Conservation (phyloP, 352 stramenopile genomes). For the Pythium periplocum region DNA sequence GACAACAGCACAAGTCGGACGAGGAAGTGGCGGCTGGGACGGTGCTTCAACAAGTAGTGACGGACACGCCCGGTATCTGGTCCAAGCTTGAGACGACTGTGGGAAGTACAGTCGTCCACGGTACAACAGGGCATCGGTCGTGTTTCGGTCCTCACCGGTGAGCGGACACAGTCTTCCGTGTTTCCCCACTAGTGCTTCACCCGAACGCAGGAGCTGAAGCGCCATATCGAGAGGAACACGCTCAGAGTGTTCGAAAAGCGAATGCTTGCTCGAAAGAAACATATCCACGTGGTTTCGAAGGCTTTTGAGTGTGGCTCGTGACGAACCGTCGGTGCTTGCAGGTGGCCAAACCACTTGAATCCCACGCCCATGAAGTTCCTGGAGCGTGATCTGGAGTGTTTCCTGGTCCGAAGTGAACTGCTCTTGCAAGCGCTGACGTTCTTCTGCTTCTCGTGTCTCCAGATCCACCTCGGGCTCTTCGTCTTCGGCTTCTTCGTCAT, state of each 20-base stretch:
- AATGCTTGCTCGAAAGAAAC: slow-evolving; percentile 29
- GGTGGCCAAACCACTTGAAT: slow-evolving; percentile 14
- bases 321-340: no score
- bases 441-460: slow-evolving; percentile 33
- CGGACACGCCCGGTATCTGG: slow-evolving; percentile 16
- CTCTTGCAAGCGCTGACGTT: slow-evolving; percentile 34
- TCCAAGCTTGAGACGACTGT: slow-evolving; percentile 11
- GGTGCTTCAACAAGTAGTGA: slow-evolving; percentile 1
- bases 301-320: slow-evolving; percentile 17
- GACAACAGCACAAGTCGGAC: slow-evolving; percentile 30
- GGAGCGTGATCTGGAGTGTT: slow-evolving; percentile 25
- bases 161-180: slow-evolving; percentile 41
- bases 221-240: slow-evolving; percentile 17
- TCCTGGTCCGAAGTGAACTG: slow-evolving; percentile 41
- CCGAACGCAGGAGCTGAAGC: slow-evolving; percentile 23
- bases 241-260: slow-evolving; percentile 44
- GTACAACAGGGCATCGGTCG: slow-evolving; percentile 26
- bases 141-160: slow-evolving; percentile 8
- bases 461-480: slow-evolving; percentile 25
- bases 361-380: slow-evolving; percentile 29
- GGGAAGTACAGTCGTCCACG: slow-evolving; percentile 64
- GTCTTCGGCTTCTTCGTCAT: slow-evolving; percentile 10
- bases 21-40: slow-evolving; percentile 6
- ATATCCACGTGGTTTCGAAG: slow-evolving; percentile 19
- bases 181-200: slow-evolving; percentile 46